Percentiles rank a stretch among this genome's conserved stretches.
These are phyloP conservation scores for Coemansia sp. DNA, from an alignment of 192 early-diverging fungal genomes.

Conservation along the genomic window DNA sequence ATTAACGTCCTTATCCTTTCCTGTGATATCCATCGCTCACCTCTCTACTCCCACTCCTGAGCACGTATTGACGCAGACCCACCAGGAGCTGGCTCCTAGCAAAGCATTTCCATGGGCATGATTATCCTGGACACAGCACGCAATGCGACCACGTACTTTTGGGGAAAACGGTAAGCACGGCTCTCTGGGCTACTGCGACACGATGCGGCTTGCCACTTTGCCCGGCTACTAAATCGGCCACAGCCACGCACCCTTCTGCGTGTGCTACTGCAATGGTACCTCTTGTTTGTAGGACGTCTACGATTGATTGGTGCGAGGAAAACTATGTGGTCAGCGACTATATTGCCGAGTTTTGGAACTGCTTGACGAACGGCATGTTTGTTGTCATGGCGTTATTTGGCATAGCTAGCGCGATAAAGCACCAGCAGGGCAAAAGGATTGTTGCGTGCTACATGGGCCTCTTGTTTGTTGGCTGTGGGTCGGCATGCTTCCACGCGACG, in stretches of 20 bases:
- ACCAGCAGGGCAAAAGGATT: constrained; percentile 52
- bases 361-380: constrained; percentile 64
- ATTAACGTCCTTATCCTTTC: background rate
- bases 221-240: constrained; percentile 1
- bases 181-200: background rate
- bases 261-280: background rate
- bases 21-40: background rate
- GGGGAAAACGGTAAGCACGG: constrained; percentile 47
- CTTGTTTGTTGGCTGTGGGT: constrained; percentile 63
- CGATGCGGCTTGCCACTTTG: background rate
- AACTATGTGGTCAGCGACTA: constrained; percentile 68
- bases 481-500: constrained; percentile 67
- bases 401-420: constrained; percentile 49
- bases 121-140: constrained; percentile 37
- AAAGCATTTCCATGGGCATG: constrained; percentile 38
- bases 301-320: constrained; percentile 78
- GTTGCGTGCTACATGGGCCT: constrained; percentile 55
- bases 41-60: background rate
- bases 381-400: constrained; percentile 59
- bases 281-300: constrained; percentile 54
- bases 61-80: background rate
- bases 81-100: background rate
- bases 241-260: background rate
- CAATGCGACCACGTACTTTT: constrained; percentile 39
- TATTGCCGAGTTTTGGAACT: constrained; percentile 81